A percentile compares a stretch with the other conserved stretches of the same genome.
Conservation (phyloP, 1,284 basidiomycete species). For the Cystobasidium pallidum region DNA sequence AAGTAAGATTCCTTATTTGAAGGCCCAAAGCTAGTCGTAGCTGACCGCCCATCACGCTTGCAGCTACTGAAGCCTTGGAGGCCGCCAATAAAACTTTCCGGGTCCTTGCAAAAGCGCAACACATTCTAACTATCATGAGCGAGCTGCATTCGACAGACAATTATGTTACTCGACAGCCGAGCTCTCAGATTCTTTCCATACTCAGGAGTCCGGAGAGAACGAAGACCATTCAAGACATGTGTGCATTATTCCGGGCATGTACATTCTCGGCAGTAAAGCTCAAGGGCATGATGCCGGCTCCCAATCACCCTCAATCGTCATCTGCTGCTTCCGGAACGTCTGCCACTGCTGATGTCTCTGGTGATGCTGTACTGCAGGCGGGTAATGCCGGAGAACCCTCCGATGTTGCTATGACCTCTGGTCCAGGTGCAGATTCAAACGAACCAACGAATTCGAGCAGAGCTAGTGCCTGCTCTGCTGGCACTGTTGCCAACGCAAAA, state of each 20-base stretch:
- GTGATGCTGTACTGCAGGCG: not conserved
- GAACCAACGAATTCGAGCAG: slow-evolving; percentile 10
- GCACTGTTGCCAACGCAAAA: slow-evolving; percentile 64
- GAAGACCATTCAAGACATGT: slow-evolving; percentile 73
- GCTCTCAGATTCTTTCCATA: slow-evolving; percentile 73
- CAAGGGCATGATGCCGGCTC: slow-evolving; percentile 39
- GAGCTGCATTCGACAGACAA: slow-evolving; percentile 87
- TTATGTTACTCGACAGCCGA: slow-evolving; percentile 77
- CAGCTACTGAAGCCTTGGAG: slow-evolving; percentile 61
- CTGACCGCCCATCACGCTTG: not conserved
- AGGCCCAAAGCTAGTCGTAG: not conserved
- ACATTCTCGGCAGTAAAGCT: slow-evolving; percentile 77
- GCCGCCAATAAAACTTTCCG: slow-evolving; percentile 73
- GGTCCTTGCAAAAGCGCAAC: slow-evolving; percentile 74
- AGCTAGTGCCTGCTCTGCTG: slow-evolving; percentile 24
- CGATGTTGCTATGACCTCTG: slow-evolving; percentile 6
- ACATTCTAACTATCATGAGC: slow-evolving; percentile 78
- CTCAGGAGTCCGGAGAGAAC: slow-evolving; percentile 69
- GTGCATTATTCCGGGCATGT: slow-evolving; percentile 77
- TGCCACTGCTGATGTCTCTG: not conserved
- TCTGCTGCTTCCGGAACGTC: not conserved
- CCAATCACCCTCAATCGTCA: not conserved
- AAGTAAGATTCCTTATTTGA: not conserved
- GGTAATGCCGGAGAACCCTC: too few species aligned
- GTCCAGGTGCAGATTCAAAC: not conserved